Evolutionary conservation across 768 basidiomycete genomes (phyloP).

Genomic region (Termitomyces sp.): DNA sequence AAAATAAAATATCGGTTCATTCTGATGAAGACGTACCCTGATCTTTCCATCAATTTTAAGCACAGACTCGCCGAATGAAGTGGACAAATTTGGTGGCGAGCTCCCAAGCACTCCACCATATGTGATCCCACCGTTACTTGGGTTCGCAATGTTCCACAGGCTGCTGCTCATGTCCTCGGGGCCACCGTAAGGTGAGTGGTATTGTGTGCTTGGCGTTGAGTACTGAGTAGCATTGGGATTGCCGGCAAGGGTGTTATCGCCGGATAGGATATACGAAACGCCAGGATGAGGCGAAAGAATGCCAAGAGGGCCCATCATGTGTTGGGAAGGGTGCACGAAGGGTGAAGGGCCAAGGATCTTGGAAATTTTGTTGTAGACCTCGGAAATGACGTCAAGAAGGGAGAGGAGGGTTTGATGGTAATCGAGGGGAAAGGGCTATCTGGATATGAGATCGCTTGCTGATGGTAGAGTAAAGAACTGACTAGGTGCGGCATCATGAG

Average conservation of each 20-base stretch:
- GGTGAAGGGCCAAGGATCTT: slow-evolving; percentile 82
- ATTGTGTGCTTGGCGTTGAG: no score
- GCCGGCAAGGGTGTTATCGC: slow-evolving; percentile 27
- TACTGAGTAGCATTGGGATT: slow-evolving; percentile 9
- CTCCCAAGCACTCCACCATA: slow-evolving; percentile 27
- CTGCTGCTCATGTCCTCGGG: no score
- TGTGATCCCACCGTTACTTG: slow-evolving; percentile 25
- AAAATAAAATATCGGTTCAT: background rate
- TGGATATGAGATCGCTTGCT: background rate
- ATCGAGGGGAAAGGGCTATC: slow-evolving; percentile 82
- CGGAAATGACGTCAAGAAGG: no score
- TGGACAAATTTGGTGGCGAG: slow-evolving; percentile 58
- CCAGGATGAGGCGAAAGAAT: slow-evolving; percentile 76
- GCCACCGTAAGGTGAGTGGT: no score
- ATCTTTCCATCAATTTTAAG: slow-evolving; percentile 80
- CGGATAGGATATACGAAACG: slow-evolving; percentile 73
- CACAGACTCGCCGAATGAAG: slow-evolving; percentile 65
- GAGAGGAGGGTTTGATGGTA: slow-evolving; percentile 87
- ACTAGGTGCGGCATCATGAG: slow-evolving; percentile 75
- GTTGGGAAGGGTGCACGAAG: slow-evolving; percentile 64
- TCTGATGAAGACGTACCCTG: slow-evolving; percentile 50
- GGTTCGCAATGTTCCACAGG: no score
- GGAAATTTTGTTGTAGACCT: slow-evolving; percentile 79
- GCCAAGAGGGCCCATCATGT: no score
- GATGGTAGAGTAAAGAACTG: slow-evolving; percentile 19